A percentile compares a stretch with the other conserved stretches of the same genome.
phyloP scores from a whole-genome alignment of 2,329 filamentous ascomycete species.

The Nothomitra cinnamomea region DNA sequence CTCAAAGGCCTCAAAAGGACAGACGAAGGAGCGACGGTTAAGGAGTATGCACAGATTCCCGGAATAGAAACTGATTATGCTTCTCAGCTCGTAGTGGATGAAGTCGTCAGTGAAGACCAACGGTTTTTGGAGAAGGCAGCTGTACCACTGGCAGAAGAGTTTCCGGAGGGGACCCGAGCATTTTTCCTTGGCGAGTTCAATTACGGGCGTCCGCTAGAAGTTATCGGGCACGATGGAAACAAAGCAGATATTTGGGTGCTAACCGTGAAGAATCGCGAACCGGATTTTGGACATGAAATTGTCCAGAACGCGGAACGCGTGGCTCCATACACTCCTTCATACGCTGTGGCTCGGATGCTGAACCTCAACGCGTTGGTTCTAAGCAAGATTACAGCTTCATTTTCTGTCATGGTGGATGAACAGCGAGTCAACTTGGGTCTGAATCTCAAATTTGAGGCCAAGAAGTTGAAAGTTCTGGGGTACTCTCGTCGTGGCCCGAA shows the following conservation, averaged over 20 bases:
- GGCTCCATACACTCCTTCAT: conserved; percentile 72
- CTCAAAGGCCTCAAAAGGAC: conserved; percentile 82
- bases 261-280: conserved; percentile 52
- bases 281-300: conserved; percentile 63
- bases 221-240: conserved; percentile 54
- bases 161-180: conserved; percentile 61
- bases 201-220: conserved; percentile 77
- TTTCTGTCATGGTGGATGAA: conserved; percentile 67
- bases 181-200: conserved; percentile 93
- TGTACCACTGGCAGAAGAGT: conserved; percentile 81
- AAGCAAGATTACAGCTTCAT: conserved; percentile 92
- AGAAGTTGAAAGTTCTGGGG: conserved; percentile 87
- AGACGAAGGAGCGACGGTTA: conserved; percentile 76
- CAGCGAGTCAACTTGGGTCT: conserved; percentile 78
- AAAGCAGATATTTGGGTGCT: conserved; percentile 70
- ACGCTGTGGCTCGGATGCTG: conserved; percentile 68
- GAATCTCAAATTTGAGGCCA: conserved; percentile 92
- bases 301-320: conserved; percentile 51
- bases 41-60: conserved; percentile 76
- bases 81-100: conserved; percentile 77
- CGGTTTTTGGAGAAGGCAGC: conserved; percentile 83
- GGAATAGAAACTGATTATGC: conserved; percentile 82
- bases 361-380: conserved; percentile 71
- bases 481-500: conserved; percentile 75
- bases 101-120: conserved; percentile 77